Conservation (phyloP, 352 stramenopile genomes). For the Globisporangium parvum region DNA sequence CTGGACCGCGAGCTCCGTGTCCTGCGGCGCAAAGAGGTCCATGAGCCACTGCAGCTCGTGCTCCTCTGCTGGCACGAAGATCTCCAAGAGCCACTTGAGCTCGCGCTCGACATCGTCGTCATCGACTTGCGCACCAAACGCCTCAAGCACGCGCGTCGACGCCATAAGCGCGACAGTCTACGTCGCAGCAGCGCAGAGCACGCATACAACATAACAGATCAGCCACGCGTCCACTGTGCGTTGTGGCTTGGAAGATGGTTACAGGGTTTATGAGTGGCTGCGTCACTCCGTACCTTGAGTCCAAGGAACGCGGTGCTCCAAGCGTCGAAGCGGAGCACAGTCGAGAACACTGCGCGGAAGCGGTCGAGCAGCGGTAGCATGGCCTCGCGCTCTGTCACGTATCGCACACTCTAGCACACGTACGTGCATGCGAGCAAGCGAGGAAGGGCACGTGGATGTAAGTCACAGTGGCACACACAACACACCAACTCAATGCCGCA, state of each 20-base stretch:
- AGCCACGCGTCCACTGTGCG: too few species aligned
- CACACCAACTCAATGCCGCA: not conserved
- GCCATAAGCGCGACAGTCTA: slow-evolving; percentile 71
- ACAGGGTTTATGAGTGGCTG: not conserved
- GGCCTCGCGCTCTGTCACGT: slow-evolving; percentile 62
- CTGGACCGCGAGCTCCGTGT: slow-evolving; percentile 15
- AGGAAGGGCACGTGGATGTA: not conserved
- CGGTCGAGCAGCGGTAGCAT: slow-evolving; percentile 48
- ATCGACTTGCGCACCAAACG: slow-evolving; percentile 40
- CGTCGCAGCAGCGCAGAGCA: not conserved
- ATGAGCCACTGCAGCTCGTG: slow-evolving; percentile 52
- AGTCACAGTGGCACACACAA: not conserved
- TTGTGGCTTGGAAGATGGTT: not conserved
- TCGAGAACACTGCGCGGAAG: slow-evolving; percentile 44
- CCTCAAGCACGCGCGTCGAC: slow-evolving; percentile 53
- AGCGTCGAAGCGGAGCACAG: slow-evolving; percentile 40
- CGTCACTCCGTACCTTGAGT: slow-evolving; percentile 27
- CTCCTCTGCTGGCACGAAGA: slow-evolving; percentile 28
- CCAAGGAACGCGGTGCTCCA: slow-evolving; percentile 39
- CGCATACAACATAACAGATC: not conserved
- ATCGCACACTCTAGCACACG: slow-evolving; percentile 53
- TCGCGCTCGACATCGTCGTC: slow-evolving; percentile 29
- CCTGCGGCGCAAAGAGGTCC: slow-evolving; percentile 31
- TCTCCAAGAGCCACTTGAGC: slow-evolving; percentile 45
- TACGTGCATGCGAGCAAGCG: not conserved